Base-by-base conservation (phyloP, 495 filamentous ascomycete species). In the Aspergillus avenaceus region DNA sequence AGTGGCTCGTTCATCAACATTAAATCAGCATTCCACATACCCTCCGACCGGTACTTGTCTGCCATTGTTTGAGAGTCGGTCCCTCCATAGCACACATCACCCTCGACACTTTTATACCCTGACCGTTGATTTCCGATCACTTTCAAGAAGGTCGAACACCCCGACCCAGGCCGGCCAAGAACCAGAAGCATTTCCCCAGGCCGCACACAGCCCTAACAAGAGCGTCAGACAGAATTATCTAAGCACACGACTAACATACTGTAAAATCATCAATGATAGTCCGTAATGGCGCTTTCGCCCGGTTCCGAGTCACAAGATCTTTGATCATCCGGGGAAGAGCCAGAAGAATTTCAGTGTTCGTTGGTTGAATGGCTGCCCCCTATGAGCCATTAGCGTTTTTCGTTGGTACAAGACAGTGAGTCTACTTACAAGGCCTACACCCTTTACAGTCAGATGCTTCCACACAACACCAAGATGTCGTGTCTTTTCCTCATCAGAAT, bases 141-240 rank as follows among this genome's bases (percentile, higher is more conserved):
- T 50, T 89, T 88, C 26, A 91, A 63, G 49, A 90, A 85, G 0
- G 84, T 87, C 0, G 83, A 81, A 53, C 87, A 91, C 9, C 86
- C 87, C 32, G 79, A 77, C 0, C 87, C 87, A 1, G 87, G 87
- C 19, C 84, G 70, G 4, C 87, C 87, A 37, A 91, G 73, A 0
- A 91, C 86, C 1, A 91, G 71, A 1, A 87, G 55, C 71, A 76
- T 70, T 42, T 76, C 73, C 1, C 72, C 72, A 0, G 72, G 72
- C 8, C 70, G 56, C 42, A 77, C 71, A 37, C 72, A 75, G 44
- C 78, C 72, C 67, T 74, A 41, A 3, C 28, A 31, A 19, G 11
- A 11, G n/a, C 1, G 16, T 55, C 32, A 61, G 53, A n/a, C 0
- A 6, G 3, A 0, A 40, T 7, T 4, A 37, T 14, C 16, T 41